These are phyloP conservation scores for Fraxinus nigra DNA, from an alignment of 305 asterid species.

Conservation along the genomic window DNA sequence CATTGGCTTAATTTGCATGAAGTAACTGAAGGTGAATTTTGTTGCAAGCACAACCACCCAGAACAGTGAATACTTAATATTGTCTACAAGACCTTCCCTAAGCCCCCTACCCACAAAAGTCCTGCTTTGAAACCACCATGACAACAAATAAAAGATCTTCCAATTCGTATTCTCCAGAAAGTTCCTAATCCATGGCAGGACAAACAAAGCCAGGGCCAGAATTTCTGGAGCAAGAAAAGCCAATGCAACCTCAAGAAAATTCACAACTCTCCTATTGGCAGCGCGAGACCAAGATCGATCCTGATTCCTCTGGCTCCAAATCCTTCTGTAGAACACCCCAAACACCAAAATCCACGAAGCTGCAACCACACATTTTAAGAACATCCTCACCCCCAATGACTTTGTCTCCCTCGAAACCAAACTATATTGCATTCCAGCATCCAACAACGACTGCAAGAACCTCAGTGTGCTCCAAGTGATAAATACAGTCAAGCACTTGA, in stretches of 20 bases:
- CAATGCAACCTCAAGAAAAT: conserved; percentile 39
- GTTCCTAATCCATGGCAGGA: conserved; percentile 48
- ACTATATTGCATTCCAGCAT: conserved; percentile 41
- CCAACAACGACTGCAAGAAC: conserved; percentile 44
- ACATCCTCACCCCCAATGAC: conserved; percentile 41
- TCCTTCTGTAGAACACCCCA: conserved; percentile 39
- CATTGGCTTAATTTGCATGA: conserved; percentile 53
- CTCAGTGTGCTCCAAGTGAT: conserved; percentile 49
- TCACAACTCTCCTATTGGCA: conserved; percentile 33
- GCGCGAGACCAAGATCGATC: conserved; percentile 31
- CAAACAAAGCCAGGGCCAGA: conserved; percentile 39
- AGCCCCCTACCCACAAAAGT: conserved; percentile 51
- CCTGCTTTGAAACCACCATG: conserved; percentile 62
- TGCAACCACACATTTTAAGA: conserved; percentile 41
- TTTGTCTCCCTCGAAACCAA: conserved; percentile 47
- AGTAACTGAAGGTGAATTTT: conserved; percentile 49
- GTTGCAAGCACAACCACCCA: conserved; percentile 49
- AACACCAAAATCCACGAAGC: conserved; percentile 44
- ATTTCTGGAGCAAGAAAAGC: conserved; percentile 44
- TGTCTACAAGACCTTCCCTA: conserved; percentile 53
- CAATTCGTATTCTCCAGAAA: conserved; percentile 47
- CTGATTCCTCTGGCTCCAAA: conserved; percentile 36
- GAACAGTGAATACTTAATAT: conserved; percentile 42
- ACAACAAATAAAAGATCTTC: conserved; percentile 43
- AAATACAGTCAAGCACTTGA: conserved; percentile 40